Base-by-base conservation (phyloP, 768 basidiomycete species). In the Obba rivulosa region DNA sequence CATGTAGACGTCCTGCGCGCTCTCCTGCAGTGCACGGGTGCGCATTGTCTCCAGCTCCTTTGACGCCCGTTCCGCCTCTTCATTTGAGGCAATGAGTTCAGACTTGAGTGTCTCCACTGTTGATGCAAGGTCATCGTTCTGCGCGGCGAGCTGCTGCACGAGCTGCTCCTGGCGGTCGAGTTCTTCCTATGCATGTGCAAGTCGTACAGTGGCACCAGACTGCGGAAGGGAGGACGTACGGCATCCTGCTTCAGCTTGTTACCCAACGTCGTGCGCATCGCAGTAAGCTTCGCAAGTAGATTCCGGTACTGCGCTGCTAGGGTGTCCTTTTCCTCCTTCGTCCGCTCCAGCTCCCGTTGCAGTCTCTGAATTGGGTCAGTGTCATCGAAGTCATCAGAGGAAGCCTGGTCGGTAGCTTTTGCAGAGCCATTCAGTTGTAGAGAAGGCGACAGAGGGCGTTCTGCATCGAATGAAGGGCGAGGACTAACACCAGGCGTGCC, bases 221-320 rank as follows among this genome's bases (percentile, higher is more conserved):
- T 14, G 25, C 39, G 10, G 34, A 34, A 21, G 35, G 40, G 28
- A 31, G 7, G 18, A 44, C 84, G 57, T 72, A 98, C 96, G 59
- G 96, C 96, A 68, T 98, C 96, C 65, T 95, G 91, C 66, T 88
- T 83, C 48, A 98, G 75, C 67, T 97, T 97, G 63, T 91, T 94
- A 25, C 94, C 92, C 44, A 98, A 73, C 18, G 90, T 88, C 34
- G 85, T 89, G 20, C 94, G 80, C 94, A 99, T 97, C 28, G 85
- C 79, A 2, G 92, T 93, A 40, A 98, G 72, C 68, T 92, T 97
- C 34, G 83, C 80, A 16, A 99, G 75, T 34, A 99, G 74, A 54
- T 79, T 86, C 50, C 81, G 80, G 67, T 98, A 94, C 64, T 98
- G 92, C 13, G 80, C 67, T 4, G 85, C 87, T 24, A 93, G 74